Evolutionary conservation across 805 yeast genomes (phyloP).

Genomic region (Nematodospora valgi): DNA sequence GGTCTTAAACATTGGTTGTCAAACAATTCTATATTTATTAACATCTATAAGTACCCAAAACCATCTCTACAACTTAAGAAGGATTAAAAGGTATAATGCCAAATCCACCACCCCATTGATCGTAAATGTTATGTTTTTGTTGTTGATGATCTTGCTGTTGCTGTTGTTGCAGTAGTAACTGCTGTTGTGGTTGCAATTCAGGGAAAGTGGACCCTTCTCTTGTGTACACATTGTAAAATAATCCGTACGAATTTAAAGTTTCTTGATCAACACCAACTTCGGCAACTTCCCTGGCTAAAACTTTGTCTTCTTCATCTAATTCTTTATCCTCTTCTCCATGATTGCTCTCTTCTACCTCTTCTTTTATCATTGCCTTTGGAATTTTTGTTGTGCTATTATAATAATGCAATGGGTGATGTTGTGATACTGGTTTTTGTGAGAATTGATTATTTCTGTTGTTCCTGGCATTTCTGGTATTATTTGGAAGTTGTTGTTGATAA

Average conservation of each 20-base stretch:
- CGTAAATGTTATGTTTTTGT: constrained; percentile 18
- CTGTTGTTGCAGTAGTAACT: constrained; percentile 11
- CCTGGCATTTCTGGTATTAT: constrained; percentile 5
- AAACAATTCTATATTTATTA: no score
- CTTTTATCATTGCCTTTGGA: constrained; percentile 5
- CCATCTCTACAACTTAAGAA: no score
- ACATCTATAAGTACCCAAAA: no score
- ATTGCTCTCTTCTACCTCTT: constrained; percentile 8
- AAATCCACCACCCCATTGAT: constrained; percentile 30
- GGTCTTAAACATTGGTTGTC: no score
- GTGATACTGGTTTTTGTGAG: constrained; percentile 43
- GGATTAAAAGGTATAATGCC: constrained; percentile 45
- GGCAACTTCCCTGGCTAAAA: constrained; percentile 16
- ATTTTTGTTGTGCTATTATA: constrained; percentile 13
- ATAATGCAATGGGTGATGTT: constrained; percentile 51
- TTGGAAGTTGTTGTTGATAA: constrained; percentile 11
- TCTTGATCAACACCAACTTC: constrained; percentile 32
- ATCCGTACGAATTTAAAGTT: constrained; percentile 31
- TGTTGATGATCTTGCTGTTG: constrained; percentile 6
- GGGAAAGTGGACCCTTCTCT: constrained; percentile 29
- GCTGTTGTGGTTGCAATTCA: constrained; percentile 9
- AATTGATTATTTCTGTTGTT: constrained; percentile 3
- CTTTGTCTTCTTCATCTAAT: constrained; percentile 11
- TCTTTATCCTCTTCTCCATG: constrained; percentile 8
- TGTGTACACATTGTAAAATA: constrained; percentile 35